A percentile compares a stretch with the other conserved stretches of the same genome.
Conservation (phyloP, 2,329 filamentous ascomycete genomes). For the Trichoderma guizhouense region DNA sequence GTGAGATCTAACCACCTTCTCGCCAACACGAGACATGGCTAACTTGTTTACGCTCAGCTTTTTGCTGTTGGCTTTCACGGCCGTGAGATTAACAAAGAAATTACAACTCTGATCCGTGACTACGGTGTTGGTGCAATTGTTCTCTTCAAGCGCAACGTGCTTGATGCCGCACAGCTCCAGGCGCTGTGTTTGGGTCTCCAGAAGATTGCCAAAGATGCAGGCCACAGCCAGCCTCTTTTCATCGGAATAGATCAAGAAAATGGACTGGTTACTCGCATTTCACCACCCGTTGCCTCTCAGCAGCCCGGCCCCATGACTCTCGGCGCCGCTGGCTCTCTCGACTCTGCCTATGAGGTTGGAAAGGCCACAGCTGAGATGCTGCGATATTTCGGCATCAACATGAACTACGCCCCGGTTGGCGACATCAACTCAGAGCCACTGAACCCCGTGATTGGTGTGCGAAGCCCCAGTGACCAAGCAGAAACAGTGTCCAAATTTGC, state of each 20-base stretch:
- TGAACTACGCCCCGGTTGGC: constrained; percentile 29
- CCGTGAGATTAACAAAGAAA: constrained; percentile 22
- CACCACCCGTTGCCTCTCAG: constrained; percentile 26
- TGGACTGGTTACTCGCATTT: constrained; percentile 28
- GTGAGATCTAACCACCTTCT: neutral
- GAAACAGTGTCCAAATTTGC: constrained; percentile 22
- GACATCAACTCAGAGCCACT: constrained; percentile 29
- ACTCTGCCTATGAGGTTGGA: constrained; percentile 21
- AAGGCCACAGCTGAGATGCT: constrained; percentile 24
- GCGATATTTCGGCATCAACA: constrained; percentile 28
- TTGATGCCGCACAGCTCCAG: constrained; percentile 23
- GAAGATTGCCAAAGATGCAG: constrained; percentile 24
- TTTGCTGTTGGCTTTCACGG: constrained; percentile 29
- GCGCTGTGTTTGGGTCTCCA: constrained; percentile 25
- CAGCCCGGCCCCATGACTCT: constrained; percentile 27
- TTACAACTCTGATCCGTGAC: constrained; percentile 26
- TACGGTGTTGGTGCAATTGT: constrained; percentile 28
- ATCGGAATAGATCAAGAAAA: constrained; percentile 30
- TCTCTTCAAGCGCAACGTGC: constrained; percentile 28
- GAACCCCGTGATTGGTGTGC: constrained; percentile 28
- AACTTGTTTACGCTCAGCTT: constrained; percentile 18
- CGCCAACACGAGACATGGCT: neutral
- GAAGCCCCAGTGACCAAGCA: constrained; percentile 27
- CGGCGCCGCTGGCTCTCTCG: constrained; percentile 23
- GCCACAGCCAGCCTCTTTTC: constrained; percentile 26